phyloP scores from a whole-genome alignment of 805 yeast genomes.

The Nakazawaea pomicola region DNA sequence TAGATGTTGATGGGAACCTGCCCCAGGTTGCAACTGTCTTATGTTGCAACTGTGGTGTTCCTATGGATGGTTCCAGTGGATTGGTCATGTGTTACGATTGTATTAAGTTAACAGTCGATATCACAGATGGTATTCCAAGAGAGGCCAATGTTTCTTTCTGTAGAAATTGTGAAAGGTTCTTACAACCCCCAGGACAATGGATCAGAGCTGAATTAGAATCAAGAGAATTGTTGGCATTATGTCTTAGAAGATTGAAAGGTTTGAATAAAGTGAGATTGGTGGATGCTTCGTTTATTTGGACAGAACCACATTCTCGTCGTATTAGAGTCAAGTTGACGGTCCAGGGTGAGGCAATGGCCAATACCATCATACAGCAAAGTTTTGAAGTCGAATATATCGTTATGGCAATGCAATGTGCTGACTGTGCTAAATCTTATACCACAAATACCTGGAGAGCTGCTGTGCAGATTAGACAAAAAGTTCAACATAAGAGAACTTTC shows the following conservation, averaged over 20 bases:
- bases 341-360: constrained; percentile 93
- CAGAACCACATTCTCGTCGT: constrained; percentile 98
- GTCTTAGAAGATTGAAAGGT: constrained; percentile 85
- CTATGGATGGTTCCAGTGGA: constrained; percentile 93
- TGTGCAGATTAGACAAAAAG: constrained; percentile 97
- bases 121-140: constrained; percentile 90
- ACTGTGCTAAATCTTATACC: constrained; percentile 96
- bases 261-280: constrained; percentile 78
- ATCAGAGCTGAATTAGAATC: constrained; percentile 85
- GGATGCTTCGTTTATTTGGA: constrained; percentile 96
- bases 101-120: constrained; percentile 87
- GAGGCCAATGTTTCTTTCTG: constrained; percentile 93
- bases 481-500: constrained; percentile 93
- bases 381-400: constrained; percentile 94
- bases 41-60: constrained; percentile 98
- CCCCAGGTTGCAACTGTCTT: constrained; percentile 74
- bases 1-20: constrained; percentile 29
- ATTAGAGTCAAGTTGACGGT: constrained; percentile 86
- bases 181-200: constrained; percentile 96
- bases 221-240: constrained; percentile 85
- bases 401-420: constrained; percentile 95
- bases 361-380: constrained; percentile 88
- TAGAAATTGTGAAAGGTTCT: constrained; percentile 92
- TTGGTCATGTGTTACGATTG: constrained; percentile 97
- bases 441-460: constrained; percentile 98